Evolutionary conservation across 2,329 filamentous ascomycete genomes (phyloP).

Genomic region (Aspergillus quadrilineatus): DNA sequence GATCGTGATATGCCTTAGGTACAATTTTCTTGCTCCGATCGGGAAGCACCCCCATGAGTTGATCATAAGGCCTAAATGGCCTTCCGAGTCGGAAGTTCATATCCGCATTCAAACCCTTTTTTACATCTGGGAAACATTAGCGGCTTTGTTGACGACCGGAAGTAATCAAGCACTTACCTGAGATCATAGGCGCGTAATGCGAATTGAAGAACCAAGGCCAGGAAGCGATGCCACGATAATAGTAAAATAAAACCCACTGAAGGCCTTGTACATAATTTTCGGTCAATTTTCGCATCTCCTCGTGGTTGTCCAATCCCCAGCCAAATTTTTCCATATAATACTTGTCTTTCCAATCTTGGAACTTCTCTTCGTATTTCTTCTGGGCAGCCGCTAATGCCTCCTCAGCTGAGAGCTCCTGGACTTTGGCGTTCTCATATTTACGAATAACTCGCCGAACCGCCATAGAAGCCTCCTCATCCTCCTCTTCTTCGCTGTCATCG

Average conservation of each 20-base stretch:
- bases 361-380: conserved; percentile 85
- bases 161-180: conserved; percentile 52
- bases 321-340: conserved; percentile 92
- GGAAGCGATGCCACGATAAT: conserved; percentile 93
- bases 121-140: conserved; percentile 64
- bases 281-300: conserved; percentile 75
- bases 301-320: conserved; percentile 78
- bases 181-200: conserved; percentile 97
- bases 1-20: conserved; percentile 76
- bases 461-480: conserved; percentile 79
- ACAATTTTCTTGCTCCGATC: conserved; percentile 98
- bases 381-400: conserved; percentile 78
- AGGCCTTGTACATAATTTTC: conserved; percentile 98
- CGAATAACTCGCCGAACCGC: conserved; percentile 83
- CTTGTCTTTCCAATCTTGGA: conserved; percentile 87
- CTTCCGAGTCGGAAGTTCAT: conserved; percentile 92
- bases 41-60: conserved; percentile 96
- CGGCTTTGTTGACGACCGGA: not conserved
- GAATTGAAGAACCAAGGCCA: conserved; percentile 99
- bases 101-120: conserved; percentile 80
- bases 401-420: conserved; percentile 75
- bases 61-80: conserved; percentile 91
- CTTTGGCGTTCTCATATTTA: conserved; percentile 84
- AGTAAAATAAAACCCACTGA: conserved; percentile 98
- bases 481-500: conserved; percentile 61